Percentiles rank a stretch among this genome's conserved stretches.
Conservation (phyloP, 805 yeast genomes). For the Priceomyces medius region DNA sequence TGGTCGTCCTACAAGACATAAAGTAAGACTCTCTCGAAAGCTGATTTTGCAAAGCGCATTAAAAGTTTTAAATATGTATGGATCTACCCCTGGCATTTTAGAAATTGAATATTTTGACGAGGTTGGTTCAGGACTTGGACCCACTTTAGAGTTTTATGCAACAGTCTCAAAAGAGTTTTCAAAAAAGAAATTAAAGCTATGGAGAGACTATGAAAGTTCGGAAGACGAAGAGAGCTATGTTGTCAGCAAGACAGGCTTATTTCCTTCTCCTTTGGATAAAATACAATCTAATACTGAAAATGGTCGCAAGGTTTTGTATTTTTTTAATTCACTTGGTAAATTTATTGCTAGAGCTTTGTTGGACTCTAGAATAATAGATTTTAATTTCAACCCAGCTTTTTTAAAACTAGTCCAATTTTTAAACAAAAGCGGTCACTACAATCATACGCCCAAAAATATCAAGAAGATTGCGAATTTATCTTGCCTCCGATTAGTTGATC, state of each 20-base stretch:
- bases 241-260: constrained; percentile 53
- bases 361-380: constrained; percentile 86
- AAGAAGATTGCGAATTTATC: constrained; percentile 31
- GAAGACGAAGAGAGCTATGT: constrained; percentile 35
- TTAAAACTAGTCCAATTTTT: constrained; percentile 54
- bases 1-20: constrained; percentile 78
- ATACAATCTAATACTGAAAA: constrained; percentile 24
- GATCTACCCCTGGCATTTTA: constrained; percentile 72
- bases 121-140: constrained; percentile 96
- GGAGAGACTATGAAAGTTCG: constrained; percentile 52
- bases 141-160: constrained; percentile 91
- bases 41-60: constrained; percentile 73
- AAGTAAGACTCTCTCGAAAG: constrained; percentile 71
- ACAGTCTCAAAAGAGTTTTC: constrained; percentile 74
- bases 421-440: constrained; percentile 16
- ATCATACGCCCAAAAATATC: constrained; percentile 11
- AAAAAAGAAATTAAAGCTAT: constrained; percentile 54
- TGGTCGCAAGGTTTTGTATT: constrained; percentile 43
- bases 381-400: constrained; percentile 69
- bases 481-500: constrained; percentile 53
- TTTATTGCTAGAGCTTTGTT: constrained; percentile 84
- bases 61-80: constrained; percentile 73
- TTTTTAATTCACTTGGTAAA: constrained; percentile 71
- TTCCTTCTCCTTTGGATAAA: constrained; percentile 63
- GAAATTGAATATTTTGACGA: constrained; percentile 89